Percentiles rank a stretch among this genome's conserved stretches.
phyloP scores from a whole-genome alignment of 2,329 filamentous ascomycete species.

The Trichoderma cornu-damae region DNA sequence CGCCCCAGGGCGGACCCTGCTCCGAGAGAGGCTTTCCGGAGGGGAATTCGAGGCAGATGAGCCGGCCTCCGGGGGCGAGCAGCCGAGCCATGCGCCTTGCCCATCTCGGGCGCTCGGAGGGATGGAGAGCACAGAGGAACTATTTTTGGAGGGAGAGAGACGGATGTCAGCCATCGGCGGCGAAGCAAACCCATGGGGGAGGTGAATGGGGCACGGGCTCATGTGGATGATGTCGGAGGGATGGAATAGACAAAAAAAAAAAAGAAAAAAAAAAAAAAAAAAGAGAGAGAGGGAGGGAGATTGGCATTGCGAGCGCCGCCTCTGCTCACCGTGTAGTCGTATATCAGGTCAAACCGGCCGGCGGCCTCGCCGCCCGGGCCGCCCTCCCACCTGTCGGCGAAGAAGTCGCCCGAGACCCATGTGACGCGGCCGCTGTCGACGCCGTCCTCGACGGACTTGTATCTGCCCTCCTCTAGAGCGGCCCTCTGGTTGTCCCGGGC shows the following conservation, averaged over 20 bases:
- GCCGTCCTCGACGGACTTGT: conserved; percentile 40
- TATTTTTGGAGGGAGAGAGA: conserved; percentile 26
- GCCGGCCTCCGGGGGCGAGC: conserved; percentile 44
- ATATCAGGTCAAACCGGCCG: conserved; percentile 59
- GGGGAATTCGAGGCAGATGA: conserved; percentile 72
- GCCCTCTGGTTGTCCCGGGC: conserved; percentile 42
- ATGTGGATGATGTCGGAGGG: no score
- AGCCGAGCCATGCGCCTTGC: conserved; percentile 48
- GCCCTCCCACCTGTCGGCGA: conserved; percentile 53
- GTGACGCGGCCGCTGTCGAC: conserved; percentile 45
- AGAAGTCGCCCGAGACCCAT: conserved; percentile 63
- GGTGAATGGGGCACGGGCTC: no score
- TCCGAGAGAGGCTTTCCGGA: conserved; percentile 61
- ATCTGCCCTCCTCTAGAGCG: conserved; percentile 36
- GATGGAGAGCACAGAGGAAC: conserved; percentile 61
- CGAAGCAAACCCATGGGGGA: no score
- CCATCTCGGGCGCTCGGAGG: conserved; percentile 48
- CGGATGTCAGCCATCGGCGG: not conserved
- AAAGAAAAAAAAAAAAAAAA: no score
- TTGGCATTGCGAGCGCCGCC: not conserved
- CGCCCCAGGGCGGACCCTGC: conserved; percentile 67
- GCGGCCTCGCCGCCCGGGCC: conserved; percentile 37
- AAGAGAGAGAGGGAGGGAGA: no score
- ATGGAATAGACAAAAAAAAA: no score
- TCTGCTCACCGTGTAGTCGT: conserved; percentile 55